These are phyloP conservation scores for Manihot esculenta DNA, from an alignment of 441 rosid species.

Conservation along the genomic window DNA sequence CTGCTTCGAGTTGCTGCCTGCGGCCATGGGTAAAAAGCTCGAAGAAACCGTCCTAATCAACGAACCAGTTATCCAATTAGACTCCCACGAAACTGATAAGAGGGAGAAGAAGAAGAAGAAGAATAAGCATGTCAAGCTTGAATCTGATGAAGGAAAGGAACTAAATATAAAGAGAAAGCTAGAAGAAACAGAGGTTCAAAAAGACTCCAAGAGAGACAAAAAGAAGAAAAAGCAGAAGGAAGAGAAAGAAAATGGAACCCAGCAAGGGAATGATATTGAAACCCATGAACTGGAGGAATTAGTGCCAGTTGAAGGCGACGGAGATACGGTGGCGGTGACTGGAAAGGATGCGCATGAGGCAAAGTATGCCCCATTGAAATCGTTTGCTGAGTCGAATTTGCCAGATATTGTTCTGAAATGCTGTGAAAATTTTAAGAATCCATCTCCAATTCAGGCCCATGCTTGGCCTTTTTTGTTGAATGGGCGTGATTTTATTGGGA, in stretches of 20 bases:
- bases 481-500: slow-evolving; percentile 88
- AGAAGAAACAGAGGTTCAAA: slow-evolving; percentile 27
- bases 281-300: slow-evolving; percentile 6
- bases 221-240: slow-evolving; percentile 22
- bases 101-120: slow-evolving; percentile 42
- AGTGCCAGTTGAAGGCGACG: slow-evolving; percentile 19
- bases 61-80: slow-evolving; percentile 37
- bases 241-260: slow-evolving; percentile 15
- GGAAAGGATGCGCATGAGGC: slow-evolving; percentile 60
- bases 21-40: slow-evolving; percentile 47
- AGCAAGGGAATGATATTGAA: slow-evolving; percentile 17
- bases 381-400: slow-evolving; percentile 54
- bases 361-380: slow-evolving; percentile 57
- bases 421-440: slow-evolving; percentile 66
- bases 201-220: slow-evolving; percentile 34
- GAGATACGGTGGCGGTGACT: slow-evolving; percentile 52
- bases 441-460: slow-evolving; percentile 88
- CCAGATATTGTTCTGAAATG: slow-evolving; percentile 71
- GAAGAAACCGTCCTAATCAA: slow-evolving; percentile 30
- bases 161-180: slow-evolving; percentile 25
- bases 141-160: slow-evolving; percentile 22
- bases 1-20: neutral
- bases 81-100: slow-evolving; percentile 17
- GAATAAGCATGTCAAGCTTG: slow-evolving; percentile 32
- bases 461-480: slow-evolving; percentile 91